Percentiles rank a stretch among this genome's conserved stretches.
Evolutionary conservation across 1,284 basidiomycete genomes (phyloP).

Genomic region (Lentinus polychrous): DNA sequence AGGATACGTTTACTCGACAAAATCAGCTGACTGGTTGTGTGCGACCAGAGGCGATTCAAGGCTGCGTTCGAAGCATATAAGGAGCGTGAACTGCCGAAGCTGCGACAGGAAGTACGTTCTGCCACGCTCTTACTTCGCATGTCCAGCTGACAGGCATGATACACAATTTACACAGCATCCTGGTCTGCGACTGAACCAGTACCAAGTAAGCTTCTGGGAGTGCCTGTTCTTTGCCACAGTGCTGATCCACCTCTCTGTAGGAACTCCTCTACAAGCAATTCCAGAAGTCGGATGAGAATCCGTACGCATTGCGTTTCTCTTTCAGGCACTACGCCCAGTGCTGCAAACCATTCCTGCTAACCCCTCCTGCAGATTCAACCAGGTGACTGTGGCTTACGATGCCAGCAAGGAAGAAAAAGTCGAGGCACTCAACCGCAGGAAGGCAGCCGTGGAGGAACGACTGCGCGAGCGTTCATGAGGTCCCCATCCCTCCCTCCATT

Average conservation of each 20-base stretch:
- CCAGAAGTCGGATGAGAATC: constrained; percentile 87
- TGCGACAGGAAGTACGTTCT: constrained; percentile 61
- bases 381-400: constrained; percentile 71
- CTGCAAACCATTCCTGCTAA: constrained; percentile 5
- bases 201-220: constrained; percentile 46
- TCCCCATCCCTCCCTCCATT: no score
- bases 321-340: no score
- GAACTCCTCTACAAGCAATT: constrained; percentile 76
- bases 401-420: constrained; percentile 80
- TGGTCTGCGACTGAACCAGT: constrained; percentile 80
- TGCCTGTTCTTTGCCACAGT: constrained; percentile 1
- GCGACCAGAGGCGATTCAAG: constrained; percentile 75
- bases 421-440: constrained; percentile 56
- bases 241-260: constrained; percentile 26
- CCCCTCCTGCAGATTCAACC: constrained; percentile 62
- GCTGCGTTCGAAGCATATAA: constrained; percentile 91
- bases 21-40: constrained; percentile 2
- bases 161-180: constrained; percentile 48
- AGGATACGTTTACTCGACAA: neutral
- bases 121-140: neutral
- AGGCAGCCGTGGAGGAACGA: constrained; percentile 42
- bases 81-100: constrained; percentile 78
- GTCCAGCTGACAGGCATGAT: neutral
- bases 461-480: constrained; percentile 28
- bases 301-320: constrained; percentile 38